Percentiles rank a stretch among this genome's conserved stretches.
Evolutionary conservation across 805 yeast genomes (phyloP).

Genomic region (Dipodascopsis tothii): DNA sequence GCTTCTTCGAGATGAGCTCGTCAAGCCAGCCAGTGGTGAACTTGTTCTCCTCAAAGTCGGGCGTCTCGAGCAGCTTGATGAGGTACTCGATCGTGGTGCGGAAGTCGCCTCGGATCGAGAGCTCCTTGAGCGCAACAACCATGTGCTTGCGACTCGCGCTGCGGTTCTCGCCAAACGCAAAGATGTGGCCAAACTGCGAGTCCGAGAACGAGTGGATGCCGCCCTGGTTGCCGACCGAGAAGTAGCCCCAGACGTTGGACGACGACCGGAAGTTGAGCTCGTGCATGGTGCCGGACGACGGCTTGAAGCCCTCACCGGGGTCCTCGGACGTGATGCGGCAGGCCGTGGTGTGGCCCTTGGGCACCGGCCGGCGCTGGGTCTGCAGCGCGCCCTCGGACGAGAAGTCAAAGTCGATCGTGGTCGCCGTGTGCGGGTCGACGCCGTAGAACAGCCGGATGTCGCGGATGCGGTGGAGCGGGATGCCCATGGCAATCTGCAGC

Average conservation of each 20-base stretch:
- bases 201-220: constrained; percentile 97
- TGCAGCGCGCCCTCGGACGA: constrained; percentile 59
- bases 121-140: constrained; percentile 96
- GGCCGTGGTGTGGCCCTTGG: constrained; percentile 98
- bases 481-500: constrained; percentile 98
- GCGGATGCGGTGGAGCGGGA: constrained; percentile 88
- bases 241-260: constrained; percentile 98
- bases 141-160: constrained; percentile 96
- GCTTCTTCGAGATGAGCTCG: constrained; percentile 83
- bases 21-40: constrained; percentile 99
- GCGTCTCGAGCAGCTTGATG: constrained; percentile 89
- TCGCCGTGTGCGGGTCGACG: constrained; percentile 86
- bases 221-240: constrained; percentile 92
- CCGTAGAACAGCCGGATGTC: constrained; percentile 92
- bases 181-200: constrained; percentile 97
- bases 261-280: constrained; percentile 95
- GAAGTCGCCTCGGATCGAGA: constrained; percentile 96
- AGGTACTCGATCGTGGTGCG: constrained; percentile 96
- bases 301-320: constrained; percentile 98
- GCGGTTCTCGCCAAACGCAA: constrained; percentile 98
- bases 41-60: constrained; percentile 91
- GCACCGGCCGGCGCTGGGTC: constrained; percentile 84
- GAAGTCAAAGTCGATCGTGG: constrained; percentile 87
- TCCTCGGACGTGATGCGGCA: constrained; percentile 99
- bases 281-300: constrained; percentile 93